Evolutionary conservation across 805 yeast species (phyloP).

Genomic region (Wickerhamomyces chambardii): DNA sequence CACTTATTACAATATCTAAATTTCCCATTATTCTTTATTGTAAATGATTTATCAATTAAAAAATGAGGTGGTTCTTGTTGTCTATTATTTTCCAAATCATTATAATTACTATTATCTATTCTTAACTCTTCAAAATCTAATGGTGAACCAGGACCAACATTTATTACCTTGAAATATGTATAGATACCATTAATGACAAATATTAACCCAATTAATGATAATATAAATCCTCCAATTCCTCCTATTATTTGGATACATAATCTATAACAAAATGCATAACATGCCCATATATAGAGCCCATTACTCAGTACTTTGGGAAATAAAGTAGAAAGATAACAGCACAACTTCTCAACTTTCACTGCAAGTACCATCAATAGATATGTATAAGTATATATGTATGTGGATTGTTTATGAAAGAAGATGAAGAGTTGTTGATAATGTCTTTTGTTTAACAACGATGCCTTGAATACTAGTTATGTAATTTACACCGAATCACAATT

Average conservation of each 20-base stretch:
- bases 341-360: slow-evolving; percentile 13
- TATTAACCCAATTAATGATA: slow-evolving; percentile 17
- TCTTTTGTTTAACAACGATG: too few relatives aligned
- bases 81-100: slow-evolving; percentile 18
- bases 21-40: slow-evolving; percentile 49
- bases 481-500: too few relatives aligned
- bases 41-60: slow-evolving; percentile 29
- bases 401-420: too few relatives aligned
- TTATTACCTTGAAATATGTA: slow-evolving; percentile 45
- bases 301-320: slow-evolving; percentile 44
- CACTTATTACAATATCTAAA: slow-evolving; percentile 68
- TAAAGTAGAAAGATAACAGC: slow-evolving; percentile 26
- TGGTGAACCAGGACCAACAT: slow-evolving; percentile 59
- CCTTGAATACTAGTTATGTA: too few relatives aligned
- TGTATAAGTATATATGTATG: too few relatives aligned
- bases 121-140: slow-evolving; percentile 39
- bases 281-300: slow-evolving; percentile 36
- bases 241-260: slow-evolving; percentile 16
- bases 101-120: slow-evolving; percentile 10
- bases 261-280: slow-evolving; percentile 26
- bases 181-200: slow-evolving; percentile 30
- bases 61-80: slow-evolving; percentile 31
- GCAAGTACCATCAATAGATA: background rate
- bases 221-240: slow-evolving; percentile 5
- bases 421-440: too few relatives aligned